A percentile compares a stretch with the other conserved stretches of the same genome.
These are phyloP conservation scores for Chlorella sp. DNA, from an alignment of 139 green algal species.

Conservation along the genomic window DNA sequence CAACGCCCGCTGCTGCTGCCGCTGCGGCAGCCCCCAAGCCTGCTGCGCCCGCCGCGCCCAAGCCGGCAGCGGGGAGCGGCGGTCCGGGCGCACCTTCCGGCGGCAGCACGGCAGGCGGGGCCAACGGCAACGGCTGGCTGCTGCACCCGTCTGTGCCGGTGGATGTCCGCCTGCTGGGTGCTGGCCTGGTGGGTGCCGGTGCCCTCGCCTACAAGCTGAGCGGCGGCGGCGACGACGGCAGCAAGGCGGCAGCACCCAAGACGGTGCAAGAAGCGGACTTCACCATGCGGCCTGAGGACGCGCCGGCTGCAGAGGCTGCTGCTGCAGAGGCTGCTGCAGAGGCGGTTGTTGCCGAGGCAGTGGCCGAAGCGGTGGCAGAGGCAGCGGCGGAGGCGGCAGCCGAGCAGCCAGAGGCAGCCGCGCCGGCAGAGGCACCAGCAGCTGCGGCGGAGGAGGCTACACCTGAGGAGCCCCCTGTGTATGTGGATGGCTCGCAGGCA, in stretches of 20 bases:
- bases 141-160: conserved; percentile 30
- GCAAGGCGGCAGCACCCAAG: background rate
- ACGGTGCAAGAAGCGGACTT: conserved; percentile 6
- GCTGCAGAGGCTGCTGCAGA: background rate
- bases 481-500: conserved; percentile 30
- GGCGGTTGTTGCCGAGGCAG: background rate
- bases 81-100: background rate
- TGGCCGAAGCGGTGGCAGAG: background rate
- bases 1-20: too few relatives aligned
- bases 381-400: background rate
- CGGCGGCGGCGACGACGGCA: background rate
- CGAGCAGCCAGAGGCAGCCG: background rate
- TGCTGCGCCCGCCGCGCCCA: background rate
- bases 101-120: too few relatives aligned
- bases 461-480: background rate
- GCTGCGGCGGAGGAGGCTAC: background rate
- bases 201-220: background rate
- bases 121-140: conserved; percentile 37
- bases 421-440: background rate
- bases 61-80: background rate
- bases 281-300: background rate
- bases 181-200: conserved; percentile 2
- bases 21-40: background rate
- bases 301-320: background rate
- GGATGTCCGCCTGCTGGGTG: conserved; percentile 43